phyloP scores from a whole-genome alignment of 768 basidiomycete genomes.

The Suillus subaureus region DNA sequence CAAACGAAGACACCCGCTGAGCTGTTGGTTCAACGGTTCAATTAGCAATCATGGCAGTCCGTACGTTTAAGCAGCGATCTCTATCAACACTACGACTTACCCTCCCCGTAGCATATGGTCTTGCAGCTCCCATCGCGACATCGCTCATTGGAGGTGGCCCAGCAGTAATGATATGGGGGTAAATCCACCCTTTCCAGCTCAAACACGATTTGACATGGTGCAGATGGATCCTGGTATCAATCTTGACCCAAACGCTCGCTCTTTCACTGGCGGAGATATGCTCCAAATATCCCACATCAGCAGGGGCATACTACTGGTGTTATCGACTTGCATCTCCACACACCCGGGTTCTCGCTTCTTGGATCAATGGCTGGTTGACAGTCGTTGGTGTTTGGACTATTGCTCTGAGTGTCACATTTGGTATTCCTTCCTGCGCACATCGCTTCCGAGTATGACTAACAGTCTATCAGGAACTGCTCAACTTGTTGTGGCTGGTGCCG shows the following conservation, averaged over 20 bases:
- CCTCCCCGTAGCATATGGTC: constrained; percentile 48
- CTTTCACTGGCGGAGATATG: constrained; percentile 61
- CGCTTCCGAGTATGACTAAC: background rate
- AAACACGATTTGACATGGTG: background rate
- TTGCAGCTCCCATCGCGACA: constrained; percentile 58
- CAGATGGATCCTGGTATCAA: constrained; percentile 55
- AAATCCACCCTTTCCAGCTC: constrained; percentile 9
- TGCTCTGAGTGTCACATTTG: constrained; percentile 65
- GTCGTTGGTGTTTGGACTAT: constrained; percentile 73
- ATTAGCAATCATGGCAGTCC: constrained; percentile 62
- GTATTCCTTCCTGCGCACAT: constrained; percentile 20
- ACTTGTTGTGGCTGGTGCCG: constrained; percentile 58
- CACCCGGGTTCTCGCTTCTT: constrained; percentile 53
- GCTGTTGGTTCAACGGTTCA: constrained; percentile 8
- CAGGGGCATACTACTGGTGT: constrained; percentile 69
- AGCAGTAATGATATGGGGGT: constrained; percentile 61
- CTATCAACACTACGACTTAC: constrained; percentile 9
- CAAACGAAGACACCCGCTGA: background rate
- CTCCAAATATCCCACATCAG: constrained; percentile 62
- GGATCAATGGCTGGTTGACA: constrained; percentile 72
- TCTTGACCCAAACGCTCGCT: constrained; percentile 49
- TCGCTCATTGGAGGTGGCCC: constrained; percentile 59
- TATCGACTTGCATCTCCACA: constrained; percentile 58
- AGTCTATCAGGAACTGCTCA: constrained; percentile 54
- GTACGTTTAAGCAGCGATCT: constrained; percentile 37